Base-by-base conservation (phyloP, 2,329 filamentous ascomycete species). In the Xylaria sp. region DNA sequence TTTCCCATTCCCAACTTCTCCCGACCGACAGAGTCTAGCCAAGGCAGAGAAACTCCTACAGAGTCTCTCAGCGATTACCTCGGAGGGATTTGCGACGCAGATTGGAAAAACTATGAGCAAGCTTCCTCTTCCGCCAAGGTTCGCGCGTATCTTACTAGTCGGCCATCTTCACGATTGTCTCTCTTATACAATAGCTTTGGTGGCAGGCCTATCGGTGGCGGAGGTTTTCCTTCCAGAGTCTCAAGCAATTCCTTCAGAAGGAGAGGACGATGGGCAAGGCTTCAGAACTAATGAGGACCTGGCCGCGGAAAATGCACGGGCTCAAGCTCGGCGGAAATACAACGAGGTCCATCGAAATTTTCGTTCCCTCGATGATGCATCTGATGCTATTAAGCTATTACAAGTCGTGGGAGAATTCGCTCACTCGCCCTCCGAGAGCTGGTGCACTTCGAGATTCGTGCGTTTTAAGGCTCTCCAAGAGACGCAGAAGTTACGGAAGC, bases 1-100 rank as follows among this genome's bases (percentile, higher is more conserved):
- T 80, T 99, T 99, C 78, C 96, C 97, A 0, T 99, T 98, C 78
- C 96, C 96, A 3, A 98, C 95, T 16, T 90, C 94, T 0, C 96
- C 96, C 1, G 91, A 94, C 74, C 87, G 90, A 16, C 85, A 90
- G 62, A 93, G 90, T 71, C 84, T 99, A 23, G 87, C 88, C 58
- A 93, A 92, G 77, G 94, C 96, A 0, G 96, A 99, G 81, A 93
- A 91, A 76, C 85, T 98, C 8, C 85, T 99, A 9, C 90, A 88
- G 55, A 97, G 97, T 78, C 86, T 99, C 3, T 93, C 93, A 0
- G 96, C 95, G 0, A 84, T 98, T 37, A 89, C 90, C 12, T 74
- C 86, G 0, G 85, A 87, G 10, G 93, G 93, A 0, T 88, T 91
- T 74, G 90, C 98, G 21, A 97, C 95, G 0, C 86, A 89, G 47